Evolutionary conservation across 306 rosid species (phyloP).

Genomic region (Medicago arabica): DNA sequence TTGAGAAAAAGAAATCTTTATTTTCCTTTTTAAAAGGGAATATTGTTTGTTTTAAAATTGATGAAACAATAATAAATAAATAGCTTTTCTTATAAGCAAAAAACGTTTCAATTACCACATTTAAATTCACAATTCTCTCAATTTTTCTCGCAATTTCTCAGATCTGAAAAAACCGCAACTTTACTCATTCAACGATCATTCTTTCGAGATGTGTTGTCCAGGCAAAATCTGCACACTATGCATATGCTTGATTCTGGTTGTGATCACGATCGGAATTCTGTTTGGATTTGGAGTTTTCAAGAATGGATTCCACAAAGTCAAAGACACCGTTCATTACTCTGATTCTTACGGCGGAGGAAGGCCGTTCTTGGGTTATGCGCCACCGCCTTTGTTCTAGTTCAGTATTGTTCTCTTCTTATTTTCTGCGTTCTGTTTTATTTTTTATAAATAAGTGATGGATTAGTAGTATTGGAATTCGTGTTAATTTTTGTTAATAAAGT

Average conservation of each 20-base stretch:
- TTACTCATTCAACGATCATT: neutral
- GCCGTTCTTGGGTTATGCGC: conserved; percentile 58
- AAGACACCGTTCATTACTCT: conserved; percentile 55
- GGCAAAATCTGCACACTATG: conserved; percentile 71
- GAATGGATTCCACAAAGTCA: conserved; percentile 73
- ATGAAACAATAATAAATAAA: no score
- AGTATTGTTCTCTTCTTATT: neutral
- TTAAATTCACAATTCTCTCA: conserved; percentile 22
- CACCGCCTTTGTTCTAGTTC: conserved; percentile 48
- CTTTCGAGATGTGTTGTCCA: conserved; percentile 59
- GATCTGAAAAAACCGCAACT: conserved; percentile 22
- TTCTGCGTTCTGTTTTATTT: neutral
- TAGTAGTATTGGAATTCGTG: conserved; percentile 21
- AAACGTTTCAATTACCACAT: neutral
- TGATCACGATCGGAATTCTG: conserved; percentile 57
- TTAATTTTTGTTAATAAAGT: neutral
- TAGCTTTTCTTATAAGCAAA: neutral
- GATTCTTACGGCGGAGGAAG: conserved; percentile 56
- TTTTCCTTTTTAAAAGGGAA: neutral
- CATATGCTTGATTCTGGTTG: conserved; percentile 65
- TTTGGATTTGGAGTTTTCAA: conserved; percentile 87
- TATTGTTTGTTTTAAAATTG: neutral
- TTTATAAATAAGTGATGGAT: no score
- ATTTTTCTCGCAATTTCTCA: neutral
- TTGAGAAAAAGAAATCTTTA: neutral